Percentiles rank a stretch among this genome's conserved stretches.
phyloP scores from a whole-genome alignment of 805 yeast genomes.

The Metschnikowia cubensis region DNA sequence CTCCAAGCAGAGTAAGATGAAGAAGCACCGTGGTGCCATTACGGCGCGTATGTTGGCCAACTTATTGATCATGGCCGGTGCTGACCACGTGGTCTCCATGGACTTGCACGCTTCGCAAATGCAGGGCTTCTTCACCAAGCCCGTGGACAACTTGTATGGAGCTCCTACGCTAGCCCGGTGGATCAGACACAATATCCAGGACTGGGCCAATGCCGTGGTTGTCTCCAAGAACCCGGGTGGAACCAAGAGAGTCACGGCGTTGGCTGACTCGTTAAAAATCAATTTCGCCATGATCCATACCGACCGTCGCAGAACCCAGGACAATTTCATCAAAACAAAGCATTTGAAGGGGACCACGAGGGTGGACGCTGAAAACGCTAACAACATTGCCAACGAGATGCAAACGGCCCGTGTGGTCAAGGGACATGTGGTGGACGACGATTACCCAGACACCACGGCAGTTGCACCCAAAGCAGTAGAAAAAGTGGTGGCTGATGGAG shows the following conservation, averaged over 20 bases:
- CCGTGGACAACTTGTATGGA: constrained; percentile 94
- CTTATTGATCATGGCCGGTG: constrained; percentile 94
- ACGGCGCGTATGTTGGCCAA: constrained; percentile 98
- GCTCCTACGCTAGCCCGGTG: constrained; percentile 95
- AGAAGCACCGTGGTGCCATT: constrained; percentile 97
- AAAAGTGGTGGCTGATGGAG: constrained; percentile 27
- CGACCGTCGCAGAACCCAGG: constrained; percentile 88
- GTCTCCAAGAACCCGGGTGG: constrained; percentile 99
- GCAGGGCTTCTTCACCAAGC: constrained; percentile 98
- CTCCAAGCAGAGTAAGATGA: constrained; percentile 92
- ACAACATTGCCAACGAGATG: constrained; percentile 70
- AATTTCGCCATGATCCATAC: constrained; percentile 99
- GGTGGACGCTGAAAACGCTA: constrained; percentile 59
- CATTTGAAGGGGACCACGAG: constrained; percentile 30
- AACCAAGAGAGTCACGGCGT: constrained; percentile 93
- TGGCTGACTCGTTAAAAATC: constrained; percentile 94
- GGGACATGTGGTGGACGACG: constrained; percentile 96
- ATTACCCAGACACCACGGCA: constrained; percentile 35
- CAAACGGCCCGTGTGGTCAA: constrained; percentile 95
- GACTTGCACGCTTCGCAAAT: constrained; percentile 95
- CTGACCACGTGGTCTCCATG: constrained; percentile 97
- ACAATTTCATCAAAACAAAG: constrained; percentile 42
- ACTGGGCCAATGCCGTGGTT: constrained; percentile 85
- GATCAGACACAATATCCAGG: constrained; percentile 86
- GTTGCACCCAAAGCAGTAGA: constrained; percentile 1